Conservation (phyloP, 2,329 filamentous ascomycete genomes). For the Cytospora piceicola region DNA sequence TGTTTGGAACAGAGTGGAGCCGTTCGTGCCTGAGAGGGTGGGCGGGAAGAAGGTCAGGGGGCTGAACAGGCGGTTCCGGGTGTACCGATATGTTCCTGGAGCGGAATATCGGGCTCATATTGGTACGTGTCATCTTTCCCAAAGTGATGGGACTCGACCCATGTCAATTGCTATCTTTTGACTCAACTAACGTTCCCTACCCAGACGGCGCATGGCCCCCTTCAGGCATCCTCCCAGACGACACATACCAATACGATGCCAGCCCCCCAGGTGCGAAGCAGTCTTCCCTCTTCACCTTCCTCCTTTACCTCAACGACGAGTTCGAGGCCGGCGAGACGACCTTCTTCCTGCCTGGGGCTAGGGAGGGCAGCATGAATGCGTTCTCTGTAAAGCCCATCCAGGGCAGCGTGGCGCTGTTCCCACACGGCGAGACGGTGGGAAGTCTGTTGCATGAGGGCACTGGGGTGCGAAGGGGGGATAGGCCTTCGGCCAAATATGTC, state of each 20-base stretch:
- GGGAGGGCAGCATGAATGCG: constrained; percentile 69
- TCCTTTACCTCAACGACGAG: constrained; percentile 39
- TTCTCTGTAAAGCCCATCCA: constrained; percentile 71
- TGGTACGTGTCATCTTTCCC: constrained; percentile 30
- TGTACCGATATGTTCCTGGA: constrained; percentile 73
- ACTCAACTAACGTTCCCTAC: neutral
- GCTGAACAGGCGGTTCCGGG: constrained; percentile 70
- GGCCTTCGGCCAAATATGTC: constrained; percentile 60
- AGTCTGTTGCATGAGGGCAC: constrained; percentile 72
- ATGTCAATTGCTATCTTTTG: neutral
- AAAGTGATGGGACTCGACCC: neutral
- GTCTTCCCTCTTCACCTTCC: constrained; percentile 70
- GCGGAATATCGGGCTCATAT: constrained; percentile 75
- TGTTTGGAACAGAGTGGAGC: constrained; percentile 64
- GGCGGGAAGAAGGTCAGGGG: constrained; percentile 63
- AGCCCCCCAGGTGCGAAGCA: constrained; percentile 63
- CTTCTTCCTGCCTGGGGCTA: constrained; percentile 63
- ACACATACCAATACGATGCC: constrained; percentile 68
- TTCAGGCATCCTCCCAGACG: constrained; percentile 62
- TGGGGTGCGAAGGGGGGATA: constrained; percentile 62
- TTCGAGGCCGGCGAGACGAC: constrained; percentile 32
- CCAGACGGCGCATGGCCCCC: constrained; percentile 71
- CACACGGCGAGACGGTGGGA: constrained; percentile 68
- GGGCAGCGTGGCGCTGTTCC: constrained; percentile 70
- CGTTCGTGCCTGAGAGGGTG: constrained; percentile 59